Conservation (phyloP, 1,284 basidiomycete genomes). For the Kwoniella shivajii region DNA sequence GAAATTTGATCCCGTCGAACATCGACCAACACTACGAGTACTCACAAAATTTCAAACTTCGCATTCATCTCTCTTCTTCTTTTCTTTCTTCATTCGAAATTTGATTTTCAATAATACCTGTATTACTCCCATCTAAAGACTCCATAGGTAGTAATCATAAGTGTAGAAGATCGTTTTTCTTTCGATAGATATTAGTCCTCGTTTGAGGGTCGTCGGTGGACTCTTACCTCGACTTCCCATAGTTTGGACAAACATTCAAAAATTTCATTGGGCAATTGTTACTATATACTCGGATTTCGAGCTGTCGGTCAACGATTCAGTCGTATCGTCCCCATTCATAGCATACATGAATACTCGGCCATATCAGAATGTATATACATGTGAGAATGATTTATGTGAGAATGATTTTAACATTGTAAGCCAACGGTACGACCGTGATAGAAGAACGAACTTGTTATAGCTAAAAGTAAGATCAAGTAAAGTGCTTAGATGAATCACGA, state of each 20-base stretch:
- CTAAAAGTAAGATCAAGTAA: too few relatives aligned
- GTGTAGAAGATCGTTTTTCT: not conserved
- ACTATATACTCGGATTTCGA: not conserved
- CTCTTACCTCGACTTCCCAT: constrained; percentile 42
- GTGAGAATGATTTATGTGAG: too few relatives aligned
- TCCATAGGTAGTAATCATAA: not conserved
- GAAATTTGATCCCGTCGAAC: constrained; percentile 2
- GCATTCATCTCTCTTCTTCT: not conserved
- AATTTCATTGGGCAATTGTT: not conserved
- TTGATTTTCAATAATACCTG: constrained; percentile 1
- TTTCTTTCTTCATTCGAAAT: constrained; percentile 2
- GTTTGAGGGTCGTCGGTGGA: constrained; percentile 50
- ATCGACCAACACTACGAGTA: too few relatives aligned
- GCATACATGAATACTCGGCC: not conserved
- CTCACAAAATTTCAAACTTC: not conserved
- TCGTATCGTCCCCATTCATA: not conserved
- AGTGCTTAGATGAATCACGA: too few relatives aligned
- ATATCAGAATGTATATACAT: not conserved
- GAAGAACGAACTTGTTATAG: too few relatives aligned
- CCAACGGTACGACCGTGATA: too few relatives aligned
- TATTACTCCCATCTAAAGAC: not conserved
- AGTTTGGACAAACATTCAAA: constrained; percentile 43
- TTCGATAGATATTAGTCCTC: constrained; percentile 33
- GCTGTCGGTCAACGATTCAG: not conserved
- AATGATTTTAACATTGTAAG: too few relatives aligned